Conservation (phyloP, 495 filamentous ascomycete species). For the Xylaria cubensis region DNA sequence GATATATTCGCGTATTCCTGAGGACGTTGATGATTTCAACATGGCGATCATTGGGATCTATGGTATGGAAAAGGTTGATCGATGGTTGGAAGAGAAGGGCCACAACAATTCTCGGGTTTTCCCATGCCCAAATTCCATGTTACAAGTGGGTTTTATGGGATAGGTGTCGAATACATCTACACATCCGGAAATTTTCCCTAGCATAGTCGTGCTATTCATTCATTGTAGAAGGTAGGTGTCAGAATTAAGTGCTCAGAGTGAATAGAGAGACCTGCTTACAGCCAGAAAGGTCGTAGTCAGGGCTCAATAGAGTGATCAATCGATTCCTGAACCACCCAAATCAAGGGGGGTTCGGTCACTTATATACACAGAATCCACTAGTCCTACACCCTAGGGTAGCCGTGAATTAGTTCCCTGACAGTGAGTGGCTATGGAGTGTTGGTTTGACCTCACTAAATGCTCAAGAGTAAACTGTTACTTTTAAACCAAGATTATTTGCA, state of each 20-base stretch:
- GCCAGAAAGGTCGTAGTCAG: too few species aligned
- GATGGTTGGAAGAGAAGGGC: conserved; percentile 18
- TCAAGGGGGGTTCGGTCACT: too few species aligned
- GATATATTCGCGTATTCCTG: not conserved
- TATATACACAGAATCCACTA: too few species aligned
- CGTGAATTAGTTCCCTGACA: too few species aligned
- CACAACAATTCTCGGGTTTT: not conserved
- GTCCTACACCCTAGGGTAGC: too few species aligned
- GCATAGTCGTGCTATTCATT: not conserved
- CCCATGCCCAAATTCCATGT: not conserved
- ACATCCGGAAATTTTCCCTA: not conserved
- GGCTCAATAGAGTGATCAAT: too few species aligned
- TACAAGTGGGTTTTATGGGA: not conserved
- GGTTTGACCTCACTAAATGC: not conserved
- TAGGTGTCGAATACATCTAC: not conserved
- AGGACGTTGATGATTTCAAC: conserved; percentile 22
- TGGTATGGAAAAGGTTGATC: conserved; percentile 15
- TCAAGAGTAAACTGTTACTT: not conserved
- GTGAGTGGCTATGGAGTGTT: too few species aligned
- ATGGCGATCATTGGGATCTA: conserved; percentile 6
- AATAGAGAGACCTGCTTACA: too few species aligned
- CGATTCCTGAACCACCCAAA: too few species aligned
- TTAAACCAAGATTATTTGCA: not conserved
- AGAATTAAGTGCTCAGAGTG: not conserved
- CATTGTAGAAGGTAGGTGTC: not conserved